These are phyloP conservation scores for Fraxinus sp. DNA, from an alignment of 305 asterid genomes.

Conservation along the genomic window DNA sequence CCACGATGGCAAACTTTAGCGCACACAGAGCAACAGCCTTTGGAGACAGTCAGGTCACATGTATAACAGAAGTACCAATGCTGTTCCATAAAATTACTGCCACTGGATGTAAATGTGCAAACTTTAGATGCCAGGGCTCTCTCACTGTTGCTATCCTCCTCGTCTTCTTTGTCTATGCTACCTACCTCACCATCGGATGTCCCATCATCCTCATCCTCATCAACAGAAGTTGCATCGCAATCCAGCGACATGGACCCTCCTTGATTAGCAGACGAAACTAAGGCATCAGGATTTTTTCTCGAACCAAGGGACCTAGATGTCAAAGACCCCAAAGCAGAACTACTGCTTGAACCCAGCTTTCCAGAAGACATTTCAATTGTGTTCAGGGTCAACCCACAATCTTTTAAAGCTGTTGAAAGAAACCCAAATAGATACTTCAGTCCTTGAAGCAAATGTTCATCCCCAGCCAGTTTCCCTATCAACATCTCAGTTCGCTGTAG, in stretches of 20 bases:
- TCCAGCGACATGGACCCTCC: conserved; percentile 72
- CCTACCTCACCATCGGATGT: conserved; percentile 99
- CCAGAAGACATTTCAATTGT: conserved; percentile 53
- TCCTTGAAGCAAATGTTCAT: conserved; percentile 76
- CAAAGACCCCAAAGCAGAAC: conserved; percentile 58
- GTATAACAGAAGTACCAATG: conserved; percentile 99
- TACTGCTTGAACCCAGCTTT: conserved; percentile 49
- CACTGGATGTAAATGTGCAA: conserved; percentile 97
- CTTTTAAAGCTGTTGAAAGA: conserved; percentile 54
- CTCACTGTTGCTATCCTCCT: conserved; percentile 89
- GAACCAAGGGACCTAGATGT: conserved; percentile 67
- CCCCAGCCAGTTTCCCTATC: conserved; percentile 74
- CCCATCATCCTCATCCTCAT: conserved; percentile 99
- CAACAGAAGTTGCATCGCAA: conserved; percentile 94
- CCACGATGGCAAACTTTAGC: conserved; percentile 99
- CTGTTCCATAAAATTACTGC: conserved; percentile 99
- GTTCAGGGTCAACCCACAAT: conserved; percentile 58
- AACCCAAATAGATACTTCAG: conserved; percentile 78
- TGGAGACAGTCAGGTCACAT: conserved; percentile 94
- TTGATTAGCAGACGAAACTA: conserved; percentile 70
- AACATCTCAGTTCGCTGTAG: conserved; percentile 60
- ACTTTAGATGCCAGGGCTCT: conserved; percentile 93
- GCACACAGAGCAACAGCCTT: conserved; percentile 98
- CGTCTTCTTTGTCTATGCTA: conserved; percentile 92
- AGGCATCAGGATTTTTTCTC: conserved; percentile 62